Evolutionary conservation across 1,284 basidiomycete species (phyloP).

Genomic region (Microbotryum violaceum): DNA sequence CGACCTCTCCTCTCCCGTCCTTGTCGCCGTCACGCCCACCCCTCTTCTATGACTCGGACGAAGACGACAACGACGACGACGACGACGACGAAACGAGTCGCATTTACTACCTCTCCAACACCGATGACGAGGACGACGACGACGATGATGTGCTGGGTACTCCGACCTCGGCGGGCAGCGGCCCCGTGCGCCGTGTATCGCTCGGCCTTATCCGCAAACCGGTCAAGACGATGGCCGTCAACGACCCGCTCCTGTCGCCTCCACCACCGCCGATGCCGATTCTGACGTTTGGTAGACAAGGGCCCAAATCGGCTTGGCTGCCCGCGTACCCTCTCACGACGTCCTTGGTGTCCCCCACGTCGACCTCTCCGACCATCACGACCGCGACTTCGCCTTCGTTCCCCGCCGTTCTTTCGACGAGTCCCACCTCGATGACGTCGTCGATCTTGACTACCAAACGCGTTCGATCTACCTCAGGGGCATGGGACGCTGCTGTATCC

Average conservation of each 20-base stretch:
- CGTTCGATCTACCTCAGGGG: not conserved
- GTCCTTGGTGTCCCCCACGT: not conserved
- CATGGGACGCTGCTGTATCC: too few species aligned
- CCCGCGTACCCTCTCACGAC: conserved; percentile 6
- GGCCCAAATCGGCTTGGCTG: conserved; percentile 8
- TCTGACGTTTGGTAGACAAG: conserved; percentile 1
- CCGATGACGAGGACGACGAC: not conserved
- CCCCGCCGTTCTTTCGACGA: conserved; percentile 5
- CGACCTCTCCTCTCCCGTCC: too few species aligned
- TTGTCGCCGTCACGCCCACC: conserved; percentile 4
- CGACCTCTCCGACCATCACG: not conserved
- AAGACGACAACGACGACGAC: conserved; percentile 15
- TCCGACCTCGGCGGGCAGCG: not conserved
- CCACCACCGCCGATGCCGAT: conserved; percentile 1
- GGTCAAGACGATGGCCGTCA: conserved; percentile 11
- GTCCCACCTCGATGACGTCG: not conserved
- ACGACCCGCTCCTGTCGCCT: conserved; percentile 23
- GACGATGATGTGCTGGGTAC: not conserved
- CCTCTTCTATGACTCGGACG: conserved; percentile 22
- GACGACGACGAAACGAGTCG: conserved; percentile 1
- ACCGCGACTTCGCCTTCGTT: not conserved
- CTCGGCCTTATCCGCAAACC: not conserved
- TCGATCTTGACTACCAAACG: not conserved
- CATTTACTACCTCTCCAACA: not conserved
- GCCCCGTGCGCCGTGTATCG: not conserved